phyloP scores from a whole-genome alignment of 495 filamentous ascomycete species.

The Neurospora sublineolata region DNA sequence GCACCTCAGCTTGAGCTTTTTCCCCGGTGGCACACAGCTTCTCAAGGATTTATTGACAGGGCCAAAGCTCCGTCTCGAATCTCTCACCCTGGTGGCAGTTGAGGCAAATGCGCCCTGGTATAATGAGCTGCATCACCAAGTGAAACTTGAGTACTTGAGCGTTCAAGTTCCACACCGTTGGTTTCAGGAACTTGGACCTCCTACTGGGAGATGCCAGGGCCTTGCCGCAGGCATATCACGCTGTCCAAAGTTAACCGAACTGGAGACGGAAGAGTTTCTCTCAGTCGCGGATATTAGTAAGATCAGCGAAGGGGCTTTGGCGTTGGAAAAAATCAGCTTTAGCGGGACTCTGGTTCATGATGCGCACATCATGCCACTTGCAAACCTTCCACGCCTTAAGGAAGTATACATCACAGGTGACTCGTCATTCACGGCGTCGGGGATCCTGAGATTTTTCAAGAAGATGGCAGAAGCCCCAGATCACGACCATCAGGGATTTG shows the following conservation, averaged over 20 bases:
- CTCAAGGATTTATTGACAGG: slow-evolving; percentile 38
- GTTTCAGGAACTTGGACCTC: slow-evolving; percentile 25
- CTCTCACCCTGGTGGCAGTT: slow-evolving; percentile 12
- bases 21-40: slow-evolving; percentile 41
- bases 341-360: slow-evolving; percentile 44
- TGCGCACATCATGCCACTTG: slow-evolving; percentile 33
- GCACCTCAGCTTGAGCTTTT: slow-evolving; percentile 35
- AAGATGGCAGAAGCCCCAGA: slow-evolving; percentile 25
- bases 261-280: slow-evolving; percentile 19
- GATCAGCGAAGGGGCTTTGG: slow-evolving; percentile 23
- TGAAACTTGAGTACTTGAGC: slow-evolving; percentile 19
- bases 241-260: slow-evolving; percentile 17
- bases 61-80: slow-evolving; percentile 16
- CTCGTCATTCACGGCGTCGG: slow-evolving; percentile 35
- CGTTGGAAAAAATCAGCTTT: slow-evolving; percentile 44
- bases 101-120: slow-evolving; percentile 10
- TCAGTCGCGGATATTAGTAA: slow-evolving; percentile 4
- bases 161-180: slow-evolving; percentile 41
- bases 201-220: slow-evolving; percentile 7
- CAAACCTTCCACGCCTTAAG: slow-evolving; percentile 28
- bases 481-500: slow-evolving; percentile 12
- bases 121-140: slow-evolving; percentile 15
- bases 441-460: slow-evolving; percentile 35
- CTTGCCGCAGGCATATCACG: slow-evolving; percentile 36
- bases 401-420: slow-evolving; percentile 34